Evolutionary conservation across 2,329 filamentous ascomycete genomes (phyloP), one percentile per base, ranked within the genome.

Genomic region (Pseudogymnoascus sp.): DNA sequence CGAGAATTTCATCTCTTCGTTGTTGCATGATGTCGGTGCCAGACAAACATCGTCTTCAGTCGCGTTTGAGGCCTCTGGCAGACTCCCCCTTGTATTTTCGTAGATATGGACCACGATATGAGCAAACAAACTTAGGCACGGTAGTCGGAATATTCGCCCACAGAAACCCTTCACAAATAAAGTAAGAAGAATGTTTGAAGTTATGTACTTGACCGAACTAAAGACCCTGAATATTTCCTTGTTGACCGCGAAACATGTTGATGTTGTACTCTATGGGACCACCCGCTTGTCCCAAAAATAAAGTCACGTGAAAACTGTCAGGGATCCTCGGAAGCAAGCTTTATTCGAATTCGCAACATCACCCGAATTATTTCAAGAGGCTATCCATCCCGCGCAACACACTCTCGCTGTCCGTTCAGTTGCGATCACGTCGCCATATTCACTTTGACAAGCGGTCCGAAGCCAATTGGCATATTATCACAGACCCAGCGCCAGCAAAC

Each of bases 1-100:
- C 92, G 70, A 94, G 81, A 69, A 99, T 96, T 80, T 99, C 94
- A 80, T 96, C 92, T 80, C 91, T 89, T 82, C 92, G 80, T 74
- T 86, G 88, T 78, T 88, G 85, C 81, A 88, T 88, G 68, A 72
- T 78, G 58, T 41, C 58, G 58, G 35, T 60, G 38, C 49, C 49
- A 55, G 49, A 19, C 49, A 55, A 55, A 55, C 49, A 55, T 55
- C 49, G 49, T 55, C 49, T 55, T 55, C 28, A 55, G 28, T 55
- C 49, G 49, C 49, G 49, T 55, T 55, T 55, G 49, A 33, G 49
- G 49, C 49, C 49, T 55, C n/a, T 55, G 25, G 49, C 49, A 55
- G 49, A 55, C 49, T 35, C 49, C 49, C 49, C 49, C 28, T 55
- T 12, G 49, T 55, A 55, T 55, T 55, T 33, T 55, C 49, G 49